Evolutionary conservation across 2,329 filamentous ascomycete species (phyloP).

Genomic region (Penicillium rolfsii): DNA sequence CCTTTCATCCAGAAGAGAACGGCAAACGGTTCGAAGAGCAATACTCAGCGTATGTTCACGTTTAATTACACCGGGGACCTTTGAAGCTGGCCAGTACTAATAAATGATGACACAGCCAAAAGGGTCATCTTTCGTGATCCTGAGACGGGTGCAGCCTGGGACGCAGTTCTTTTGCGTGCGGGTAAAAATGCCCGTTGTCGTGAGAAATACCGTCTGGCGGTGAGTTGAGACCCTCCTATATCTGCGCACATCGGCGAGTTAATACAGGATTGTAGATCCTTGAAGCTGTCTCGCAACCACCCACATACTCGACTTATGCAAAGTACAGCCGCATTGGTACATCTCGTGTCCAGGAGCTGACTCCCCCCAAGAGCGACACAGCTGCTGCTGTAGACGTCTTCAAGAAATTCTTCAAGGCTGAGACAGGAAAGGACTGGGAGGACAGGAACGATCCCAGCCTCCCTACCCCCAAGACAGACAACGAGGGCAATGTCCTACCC

Average conservation of each 20-base stretch:
- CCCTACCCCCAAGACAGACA: constrained; percentile 28
- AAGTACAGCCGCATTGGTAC: constrained; percentile 47
- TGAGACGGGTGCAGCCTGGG: constrained; percentile 63
- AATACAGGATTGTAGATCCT: constrained; percentile 59
- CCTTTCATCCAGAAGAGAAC: constrained; percentile 3
- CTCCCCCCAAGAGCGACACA: constrained; percentile 36
- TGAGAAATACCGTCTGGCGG: constrained; percentile 64
- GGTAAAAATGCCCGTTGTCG: constrained; percentile 53
- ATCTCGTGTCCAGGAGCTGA: constrained; percentile 38
- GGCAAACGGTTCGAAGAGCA: neutral
- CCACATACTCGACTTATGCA: constrained; percentile 63
- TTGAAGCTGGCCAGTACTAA: neutral
- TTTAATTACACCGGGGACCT: neutral
- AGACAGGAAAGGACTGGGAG: constrained; percentile 65
- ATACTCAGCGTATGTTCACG: neutral
- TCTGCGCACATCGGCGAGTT: constrained; percentile 12
- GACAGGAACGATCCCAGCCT: constrained; percentile 37
- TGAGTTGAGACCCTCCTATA: constrained; percentile 45
- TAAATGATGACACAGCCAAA: constrained; percentile 49
- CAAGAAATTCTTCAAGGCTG: constrained; percentile 59
- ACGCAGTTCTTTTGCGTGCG: constrained; percentile 62
- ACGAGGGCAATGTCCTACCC: constrained; percentile 29
- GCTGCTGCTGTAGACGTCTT: constrained; percentile 56
- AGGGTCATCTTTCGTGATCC: constrained; percentile 68
- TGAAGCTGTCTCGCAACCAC: constrained; percentile 64